Conservation (phyloP, 2,329 filamentous ascomycete genomes). For the Leptoxyphium fumago region DNA sequence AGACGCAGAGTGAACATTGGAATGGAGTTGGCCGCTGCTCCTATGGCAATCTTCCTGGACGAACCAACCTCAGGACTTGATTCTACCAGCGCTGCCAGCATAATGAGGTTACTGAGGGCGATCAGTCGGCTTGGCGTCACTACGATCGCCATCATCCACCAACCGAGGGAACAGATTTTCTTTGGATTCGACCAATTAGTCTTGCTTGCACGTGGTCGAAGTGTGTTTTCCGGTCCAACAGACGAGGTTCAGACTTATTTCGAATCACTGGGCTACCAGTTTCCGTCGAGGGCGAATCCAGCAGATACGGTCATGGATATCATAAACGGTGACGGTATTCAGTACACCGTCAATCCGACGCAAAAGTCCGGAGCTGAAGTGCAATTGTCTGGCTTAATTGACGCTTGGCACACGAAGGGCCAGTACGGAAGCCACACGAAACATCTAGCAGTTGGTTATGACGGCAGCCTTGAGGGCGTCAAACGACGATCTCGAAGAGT, state of each 20-base stretch:
- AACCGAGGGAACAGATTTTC: slow-evolving; percentile 45
- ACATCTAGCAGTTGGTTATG: slow-evolving; percentile 7
- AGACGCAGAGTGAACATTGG: slow-evolving; percentile 44
- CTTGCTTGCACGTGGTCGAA: slow-evolving; percentile 39
- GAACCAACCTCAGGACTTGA: slow-evolving; percentile 27
- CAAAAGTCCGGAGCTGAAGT: slow-evolving; percentile 13
- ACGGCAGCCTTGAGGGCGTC: slow-evolving; percentile 1
- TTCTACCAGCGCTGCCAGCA: slow-evolving; percentile 39
- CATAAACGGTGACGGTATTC: slow-evolving; percentile 41
- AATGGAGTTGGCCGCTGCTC: slow-evolving; percentile 42
- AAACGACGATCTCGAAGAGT: slow-evolving; percentile 9
- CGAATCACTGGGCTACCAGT: slow-evolving; percentile 36
- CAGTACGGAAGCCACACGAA: slow-evolving; percentile 8
- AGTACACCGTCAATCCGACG: slow-evolving; percentile 24
- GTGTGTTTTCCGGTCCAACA: slow-evolving; percentile 39
- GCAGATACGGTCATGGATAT: slow-evolving; percentile 48
- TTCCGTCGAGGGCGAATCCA: slow-evolving; percentile 35
- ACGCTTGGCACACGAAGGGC: slow-evolving; percentile 27
- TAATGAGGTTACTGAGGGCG: slow-evolving; percentile 40
- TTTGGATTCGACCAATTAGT: slow-evolving; percentile 42
- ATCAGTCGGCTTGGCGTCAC: slow-evolving; percentile 42
- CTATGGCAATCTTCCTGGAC: slow-evolving; percentile 30
- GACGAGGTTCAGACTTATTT: slow-evolving; percentile 34
- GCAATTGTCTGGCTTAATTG: slow-evolving; percentile 35
- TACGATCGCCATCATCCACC: slow-evolving; percentile 45